These are phyloP conservation scores for Auriculariales sp. DNA, from an alignment of 768 basidiomycete genomes.

Conservation along the genomic window DNA sequence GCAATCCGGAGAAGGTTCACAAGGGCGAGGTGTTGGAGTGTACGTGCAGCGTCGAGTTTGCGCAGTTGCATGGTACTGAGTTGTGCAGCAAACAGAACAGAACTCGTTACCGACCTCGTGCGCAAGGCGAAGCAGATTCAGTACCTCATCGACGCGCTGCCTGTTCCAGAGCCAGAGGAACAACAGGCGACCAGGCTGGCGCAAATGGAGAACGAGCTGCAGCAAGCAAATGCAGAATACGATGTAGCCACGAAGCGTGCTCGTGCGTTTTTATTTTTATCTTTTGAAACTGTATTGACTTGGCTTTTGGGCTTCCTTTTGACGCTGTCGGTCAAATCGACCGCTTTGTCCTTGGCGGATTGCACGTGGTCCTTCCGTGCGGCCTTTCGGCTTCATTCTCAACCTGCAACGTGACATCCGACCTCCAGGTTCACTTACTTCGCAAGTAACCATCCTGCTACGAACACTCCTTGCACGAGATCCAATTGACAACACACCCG, in stretches of 20 bases:
- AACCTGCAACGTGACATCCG: no score
- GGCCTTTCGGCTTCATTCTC: no score
- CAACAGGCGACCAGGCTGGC: constrained; percentile 46
- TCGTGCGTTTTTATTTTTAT: constrained; percentile 57
- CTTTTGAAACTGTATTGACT: no score
- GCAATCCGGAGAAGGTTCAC: constrained; percentile 60
- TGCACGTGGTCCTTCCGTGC: no score
- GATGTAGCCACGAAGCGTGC: constrained; percentile 54
- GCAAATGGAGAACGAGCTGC: constrained; percentile 55
- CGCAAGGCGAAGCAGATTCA: constrained; percentile 84
- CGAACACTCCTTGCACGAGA: no score
- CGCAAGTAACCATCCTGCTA: no score
- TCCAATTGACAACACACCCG: no score
- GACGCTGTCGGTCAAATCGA: no score
- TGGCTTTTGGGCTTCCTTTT: no score
- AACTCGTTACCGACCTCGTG: constrained; percentile 71
- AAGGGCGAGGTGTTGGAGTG: constrained; percentile 64
- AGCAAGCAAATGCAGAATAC: constrained; percentile 62
- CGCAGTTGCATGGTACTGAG: neutral
- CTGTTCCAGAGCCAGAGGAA: constrained; percentile 65
- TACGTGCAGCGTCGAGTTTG: constrained; percentile 13
- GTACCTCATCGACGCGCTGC: constrained; percentile 65
- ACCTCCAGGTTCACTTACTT: no score
- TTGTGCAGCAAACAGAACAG: constrained; percentile 58
- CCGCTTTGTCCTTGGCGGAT: no score